Percentiles rank a stretch among this genome's conserved stretches.
Evolutionary conservation across 2,329 filamentous ascomycete species (phyloP).

Genomic region (Fusarium algeriense): DNA sequence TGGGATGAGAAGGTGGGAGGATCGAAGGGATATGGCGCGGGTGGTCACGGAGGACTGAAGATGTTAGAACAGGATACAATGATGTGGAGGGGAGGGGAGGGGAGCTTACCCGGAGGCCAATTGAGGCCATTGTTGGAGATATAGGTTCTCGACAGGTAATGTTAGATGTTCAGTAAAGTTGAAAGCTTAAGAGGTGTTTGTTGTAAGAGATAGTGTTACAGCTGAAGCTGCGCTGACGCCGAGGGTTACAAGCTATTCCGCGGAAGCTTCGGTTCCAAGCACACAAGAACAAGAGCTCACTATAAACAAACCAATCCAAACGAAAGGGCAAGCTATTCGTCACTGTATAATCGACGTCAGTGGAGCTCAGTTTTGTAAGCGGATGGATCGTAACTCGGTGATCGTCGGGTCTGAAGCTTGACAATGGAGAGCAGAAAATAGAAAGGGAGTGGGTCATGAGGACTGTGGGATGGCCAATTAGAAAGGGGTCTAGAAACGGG

Average conservation of each 20-base stretch:
- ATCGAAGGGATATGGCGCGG: slow-evolving; percentile 39
- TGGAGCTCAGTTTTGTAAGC: slow-evolving; percentile 31
- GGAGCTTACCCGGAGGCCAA: slow-evolving; percentile 44
- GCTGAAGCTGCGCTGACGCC: slow-evolving; percentile 33
- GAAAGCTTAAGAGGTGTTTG: neutral
- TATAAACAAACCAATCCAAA: neutral
- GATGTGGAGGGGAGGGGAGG: neutral
- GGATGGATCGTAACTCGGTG: slow-evolving; percentile 10
- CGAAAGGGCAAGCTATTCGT: neutral
- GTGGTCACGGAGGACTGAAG: slow-evolving; percentile 37
- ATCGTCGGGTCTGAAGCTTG: slow-evolving; percentile 26
- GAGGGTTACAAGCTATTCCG: neutral
- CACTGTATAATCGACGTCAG: slow-evolving; percentile 26
- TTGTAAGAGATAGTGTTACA: slow-evolving; percentile 9
- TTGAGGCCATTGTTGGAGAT: slow-evolving; percentile 34
- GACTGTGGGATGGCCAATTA: slow-evolving; percentile 30
- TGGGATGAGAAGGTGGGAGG: slow-evolving; percentile 24
- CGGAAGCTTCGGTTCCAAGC: slow-evolving; percentile 17
- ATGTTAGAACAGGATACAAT: slow-evolving; percentile 23
- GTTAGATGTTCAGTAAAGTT: neutral
- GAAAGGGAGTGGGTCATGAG: slow-evolving; percentile 31
- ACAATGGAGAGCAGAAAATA: slow-evolving; percentile 23
- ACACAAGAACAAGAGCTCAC: neutral
- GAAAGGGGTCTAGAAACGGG: neutral
- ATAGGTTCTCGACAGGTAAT: neutral